Evolutionary conservation across 2,329 filamentous ascomycete species (phyloP), one percentile per base, ranked within the genome.

Genomic region (Ilyonectria robusta): DNA sequence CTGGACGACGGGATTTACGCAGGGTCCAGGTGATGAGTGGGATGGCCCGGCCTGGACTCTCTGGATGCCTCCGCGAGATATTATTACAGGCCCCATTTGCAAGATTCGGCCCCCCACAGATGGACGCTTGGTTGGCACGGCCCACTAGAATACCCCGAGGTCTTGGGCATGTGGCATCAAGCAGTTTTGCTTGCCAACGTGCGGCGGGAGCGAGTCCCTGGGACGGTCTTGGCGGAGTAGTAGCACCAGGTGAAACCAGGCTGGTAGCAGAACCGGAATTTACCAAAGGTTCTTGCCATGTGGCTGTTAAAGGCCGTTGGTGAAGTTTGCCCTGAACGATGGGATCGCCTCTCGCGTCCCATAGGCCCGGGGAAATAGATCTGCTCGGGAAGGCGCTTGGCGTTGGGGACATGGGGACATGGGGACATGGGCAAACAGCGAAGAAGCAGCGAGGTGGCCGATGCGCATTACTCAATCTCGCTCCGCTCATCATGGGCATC

Each of bases 401-500:
- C 54, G 26, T 51, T 37, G 26, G 33, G 37, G 61, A 46, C 35
- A 31, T 15, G 33, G 33, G 37, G 61, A 46, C 35, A 31, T 15
- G 33, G 33, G 37, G 61, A 46, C 35, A 31, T 15, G 54, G 10
- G n/a, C 29, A 26, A 33, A 33, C 26, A 51, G 33, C 48, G 60
- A 63, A 23, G 47, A 40, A 44, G 33, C 42, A 55, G 56, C 33
- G n/a, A 56, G 51, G 54, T 51, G 21, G 23, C 51, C 54, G 53
- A 57, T 53, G 26, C n/a, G 37, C 55, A 64, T 64, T 59, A 26
- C 46, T 42, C 47, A 62, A 60, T 56, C 56, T 60, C 47, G 50
- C n/a, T 50, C 50, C 50, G 9, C n/a, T 4, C n/a, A 21, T 42
- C 54, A 65, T 50, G 56, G 48, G 42, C 42, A 54, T 59, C n/a